Percentiles rank a stretch among this genome's conserved stretches.
Conservation (phyloP, 441 rosid species). For the Erysimum cheiri region DNA sequence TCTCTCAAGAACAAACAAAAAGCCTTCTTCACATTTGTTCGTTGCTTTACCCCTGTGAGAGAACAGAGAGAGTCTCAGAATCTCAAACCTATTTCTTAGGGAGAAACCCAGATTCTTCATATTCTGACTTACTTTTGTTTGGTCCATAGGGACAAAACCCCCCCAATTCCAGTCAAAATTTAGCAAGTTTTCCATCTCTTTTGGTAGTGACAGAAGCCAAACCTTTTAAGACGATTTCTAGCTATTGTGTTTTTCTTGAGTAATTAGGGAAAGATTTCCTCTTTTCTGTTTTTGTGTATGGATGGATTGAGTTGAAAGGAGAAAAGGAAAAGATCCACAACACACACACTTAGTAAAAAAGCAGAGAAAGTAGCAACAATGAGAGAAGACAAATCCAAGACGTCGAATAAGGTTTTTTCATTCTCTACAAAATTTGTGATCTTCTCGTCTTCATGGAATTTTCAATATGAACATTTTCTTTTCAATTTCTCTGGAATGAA, state of each 20-base stretch:
- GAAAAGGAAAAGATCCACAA: constrained; percentile 7
- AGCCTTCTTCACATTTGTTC: constrained; percentile 36
- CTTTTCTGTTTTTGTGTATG: constrained; percentile 2
- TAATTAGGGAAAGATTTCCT: not conserved
- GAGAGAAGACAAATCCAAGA: constrained; percentile 78
- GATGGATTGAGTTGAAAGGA: constrained; percentile 26
- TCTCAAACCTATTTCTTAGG: not conserved
- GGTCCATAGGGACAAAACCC: constrained; percentile 17
- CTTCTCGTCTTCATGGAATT: constrained; percentile 23
- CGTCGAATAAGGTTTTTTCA: constrained; percentile 68
- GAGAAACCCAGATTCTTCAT: not conserved
- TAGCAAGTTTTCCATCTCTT: constrained; percentile 24
- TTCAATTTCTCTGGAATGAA: constrained; percentile 48
- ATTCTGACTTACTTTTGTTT: constrained; percentile 13
- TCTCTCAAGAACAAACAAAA: constrained; percentile 33
- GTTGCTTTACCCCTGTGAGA: constrained; percentile 39
- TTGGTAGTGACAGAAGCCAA: not conserved
- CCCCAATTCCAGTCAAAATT: constrained; percentile 26
- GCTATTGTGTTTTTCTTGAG: not conserved
- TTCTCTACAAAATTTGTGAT: constrained; percentile 2
- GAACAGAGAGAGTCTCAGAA: constrained; percentile 4
- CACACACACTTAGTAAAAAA: constrained; percentile 34
- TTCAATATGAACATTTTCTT: constrained; percentile 24
- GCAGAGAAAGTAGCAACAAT: constrained; percentile 53
- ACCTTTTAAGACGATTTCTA: not conserved